Percentiles rank a stretch among this genome's conserved stretches.
phyloP scores from a whole-genome alignment of 805 yeast species.

The Novakomyces olei region DNA sequence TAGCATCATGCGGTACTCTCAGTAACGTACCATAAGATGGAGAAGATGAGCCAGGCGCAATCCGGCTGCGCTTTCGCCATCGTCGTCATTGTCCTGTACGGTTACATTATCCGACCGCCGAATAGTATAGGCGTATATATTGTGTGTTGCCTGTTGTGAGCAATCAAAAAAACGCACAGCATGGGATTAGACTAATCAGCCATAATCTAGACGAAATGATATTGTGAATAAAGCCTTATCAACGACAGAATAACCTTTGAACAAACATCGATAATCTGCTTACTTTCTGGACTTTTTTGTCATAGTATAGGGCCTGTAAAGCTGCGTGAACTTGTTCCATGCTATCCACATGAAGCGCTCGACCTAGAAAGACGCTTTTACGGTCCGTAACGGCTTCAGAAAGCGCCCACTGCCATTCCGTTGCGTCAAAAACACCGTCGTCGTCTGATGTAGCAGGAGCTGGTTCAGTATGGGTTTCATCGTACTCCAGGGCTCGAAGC shows the following conservation, averaged over 20 bases:
- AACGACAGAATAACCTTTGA: background rate
- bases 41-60: background rate
- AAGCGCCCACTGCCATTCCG: constrained; percentile 30
- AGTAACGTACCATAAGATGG: constrained; percentile 8
- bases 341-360: constrained; percentile 37
- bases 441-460: constrained; percentile 7
- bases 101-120: background rate
- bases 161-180: no score
- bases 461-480: constrained; percentile 16
- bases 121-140: constrained; percentile 24
- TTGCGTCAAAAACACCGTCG: constrained; percentile 12
- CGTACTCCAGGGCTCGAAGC: constrained; percentile 23
- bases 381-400: constrained; percentile 67
- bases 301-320: constrained; percentile 31
- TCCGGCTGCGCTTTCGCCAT: constrained; percentile 95
- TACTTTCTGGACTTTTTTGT: constrained; percentile 31
- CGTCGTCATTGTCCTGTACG: constrained; percentile 63
- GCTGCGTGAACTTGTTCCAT: constrained; percentile 43
- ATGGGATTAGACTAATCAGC: constrained; percentile 1
- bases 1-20: background rate
- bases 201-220: background rate
- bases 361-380: constrained; percentile 67
- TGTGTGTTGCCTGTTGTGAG: constrained; percentile 39
- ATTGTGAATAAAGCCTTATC: background rate
- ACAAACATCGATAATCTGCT: no score